A percentile compares a stretch with the other conserved stretches of the same genome.
Evolutionary conservation across 257 asterid species (phyloP).

Genomic region (Solanum clarkiae): DNA sequence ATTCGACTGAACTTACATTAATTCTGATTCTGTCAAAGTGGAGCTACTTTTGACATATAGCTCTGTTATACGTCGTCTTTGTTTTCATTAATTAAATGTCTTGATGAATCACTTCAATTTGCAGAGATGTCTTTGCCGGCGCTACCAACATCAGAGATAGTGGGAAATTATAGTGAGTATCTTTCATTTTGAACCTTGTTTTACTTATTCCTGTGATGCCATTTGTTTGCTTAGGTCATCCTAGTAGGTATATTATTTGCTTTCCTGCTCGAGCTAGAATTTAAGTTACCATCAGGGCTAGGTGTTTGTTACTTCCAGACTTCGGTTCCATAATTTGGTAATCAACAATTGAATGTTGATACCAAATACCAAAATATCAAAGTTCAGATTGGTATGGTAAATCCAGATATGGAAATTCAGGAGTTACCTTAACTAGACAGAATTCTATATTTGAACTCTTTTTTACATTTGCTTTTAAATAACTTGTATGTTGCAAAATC

Average conservation of each 20-base stretch:
- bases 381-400: background rate
- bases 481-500: background rate
- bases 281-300: background rate
- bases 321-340: background rate
- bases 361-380: background rate
- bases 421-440: background rate
- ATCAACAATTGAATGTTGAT: background rate
- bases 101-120: constrained; percentile 3
- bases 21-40: background rate
- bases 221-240: background rate
- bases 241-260: background rate
- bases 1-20: background rate
- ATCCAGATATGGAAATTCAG: background rate
- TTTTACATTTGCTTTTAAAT: background rate
- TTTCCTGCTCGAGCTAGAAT: background rate
- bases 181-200: background rate
- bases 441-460: background rate
- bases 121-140: constrained; percentile 99
- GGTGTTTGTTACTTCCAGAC: background rate
- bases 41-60: background rate
- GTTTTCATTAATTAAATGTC: background rate
- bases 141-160: constrained; percentile 57
- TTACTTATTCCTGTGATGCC: background rate
- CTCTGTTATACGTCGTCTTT: background rate
- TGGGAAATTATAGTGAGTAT: constrained; percentile 42